phyloP scores from a whole-genome alignment of 257 asterid species.

The Gentiana straminea region DNA sequence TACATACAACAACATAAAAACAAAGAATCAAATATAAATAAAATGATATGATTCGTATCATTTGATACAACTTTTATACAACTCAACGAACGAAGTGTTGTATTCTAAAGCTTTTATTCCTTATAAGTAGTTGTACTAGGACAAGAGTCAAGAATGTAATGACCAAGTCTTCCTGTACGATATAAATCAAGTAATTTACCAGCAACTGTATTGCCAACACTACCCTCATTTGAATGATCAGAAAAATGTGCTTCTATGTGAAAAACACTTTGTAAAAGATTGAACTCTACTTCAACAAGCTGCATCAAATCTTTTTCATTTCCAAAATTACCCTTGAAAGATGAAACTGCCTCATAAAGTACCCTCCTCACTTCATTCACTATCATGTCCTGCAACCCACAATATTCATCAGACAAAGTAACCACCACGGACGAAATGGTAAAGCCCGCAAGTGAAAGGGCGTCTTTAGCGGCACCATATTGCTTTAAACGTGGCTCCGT shows the following conservation, averaged over 20 bases:
- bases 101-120: too few species aligned
- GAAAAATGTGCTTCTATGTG: constrained; percentile 11
- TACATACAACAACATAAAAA: too few species aligned
- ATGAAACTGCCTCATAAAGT: constrained; percentile 38
- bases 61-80: too few species aligned
- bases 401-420: background rate
- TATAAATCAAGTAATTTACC: constrained; percentile 60
- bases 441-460: too few species aligned
- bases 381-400: constrained; percentile 49
- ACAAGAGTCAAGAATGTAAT: constrained; percentile 50
- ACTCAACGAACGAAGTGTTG: too few species aligned
- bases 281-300: constrained; percentile 35
- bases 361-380: constrained; percentile 54
- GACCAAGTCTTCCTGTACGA: constrained; percentile 88
- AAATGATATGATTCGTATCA: too few species aligned
- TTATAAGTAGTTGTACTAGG: constrained; percentile 12
- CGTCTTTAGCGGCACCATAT: too few species aligned
- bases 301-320: constrained; percentile 26
- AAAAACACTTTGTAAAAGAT: constrained; percentile 38
- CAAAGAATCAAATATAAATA: too few species aligned
- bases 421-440: too few species aligned
- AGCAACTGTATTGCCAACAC: constrained; percentile 27
- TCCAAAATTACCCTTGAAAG: constrained; percentile 30
- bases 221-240: constrained; percentile 27
- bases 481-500: too few species aligned